A percentile compares a stretch with the other conserved stretches of the same genome.
phyloP scores from a whole-genome alignment of 2,329 filamentous ascomycete genomes.

The Didymella keratinophila region DNA sequence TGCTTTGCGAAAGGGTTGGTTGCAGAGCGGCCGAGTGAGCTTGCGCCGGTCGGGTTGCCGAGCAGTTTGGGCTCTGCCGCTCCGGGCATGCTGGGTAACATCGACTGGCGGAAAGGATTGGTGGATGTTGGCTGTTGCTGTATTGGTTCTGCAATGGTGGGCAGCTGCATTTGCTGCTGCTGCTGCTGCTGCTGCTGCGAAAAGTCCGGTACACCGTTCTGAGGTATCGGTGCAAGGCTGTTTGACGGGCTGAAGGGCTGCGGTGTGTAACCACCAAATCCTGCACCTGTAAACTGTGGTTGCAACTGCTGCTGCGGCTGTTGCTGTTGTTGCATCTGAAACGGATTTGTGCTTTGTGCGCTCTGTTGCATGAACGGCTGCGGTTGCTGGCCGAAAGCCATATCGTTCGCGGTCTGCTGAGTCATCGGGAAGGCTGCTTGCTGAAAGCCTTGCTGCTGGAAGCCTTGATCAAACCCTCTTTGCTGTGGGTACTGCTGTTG shows the following conservation, averaged over 20 bases:
- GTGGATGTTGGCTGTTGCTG: constrained; percentile 68
- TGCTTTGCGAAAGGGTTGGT: constrained; percentile 88
- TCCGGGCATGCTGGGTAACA: constrained; percentile 62
- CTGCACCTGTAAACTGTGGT: constrained; percentile 73
- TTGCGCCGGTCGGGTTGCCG: constrained; percentile 47
- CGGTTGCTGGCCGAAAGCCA: constrained; percentile 42
- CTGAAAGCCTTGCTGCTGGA: constrained; percentile 26
- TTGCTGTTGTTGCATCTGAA: constrained; percentile 76
- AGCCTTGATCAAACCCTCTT: constrained; percentile 36
- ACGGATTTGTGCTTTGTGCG: constrained; percentile 81
- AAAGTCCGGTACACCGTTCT: constrained; percentile 58
- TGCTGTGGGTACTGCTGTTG: constrained; percentile 47
- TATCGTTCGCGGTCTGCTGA: constrained; percentile 51
- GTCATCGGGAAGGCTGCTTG: constrained; percentile 44
- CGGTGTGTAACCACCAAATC: constrained; percentile 82
- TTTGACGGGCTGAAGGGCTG: constrained; percentile 62
- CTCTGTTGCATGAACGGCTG: constrained; percentile 63
- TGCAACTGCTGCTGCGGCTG: constrained; percentile 58
- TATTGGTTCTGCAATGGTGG: constrained; percentile 50
- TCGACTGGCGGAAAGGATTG: constrained; percentile 94
- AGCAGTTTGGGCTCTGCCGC: constrained; percentile 41
- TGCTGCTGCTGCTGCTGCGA: constrained; percentile 37
- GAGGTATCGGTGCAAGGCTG: constrained; percentile 58
- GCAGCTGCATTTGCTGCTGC: constrained; percentile 30
- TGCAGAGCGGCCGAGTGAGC: constrained; percentile 65